Evolutionary conservation across 306 rosid species (phyloP).

Genomic region (Luffa aegyptiaca): DNA sequence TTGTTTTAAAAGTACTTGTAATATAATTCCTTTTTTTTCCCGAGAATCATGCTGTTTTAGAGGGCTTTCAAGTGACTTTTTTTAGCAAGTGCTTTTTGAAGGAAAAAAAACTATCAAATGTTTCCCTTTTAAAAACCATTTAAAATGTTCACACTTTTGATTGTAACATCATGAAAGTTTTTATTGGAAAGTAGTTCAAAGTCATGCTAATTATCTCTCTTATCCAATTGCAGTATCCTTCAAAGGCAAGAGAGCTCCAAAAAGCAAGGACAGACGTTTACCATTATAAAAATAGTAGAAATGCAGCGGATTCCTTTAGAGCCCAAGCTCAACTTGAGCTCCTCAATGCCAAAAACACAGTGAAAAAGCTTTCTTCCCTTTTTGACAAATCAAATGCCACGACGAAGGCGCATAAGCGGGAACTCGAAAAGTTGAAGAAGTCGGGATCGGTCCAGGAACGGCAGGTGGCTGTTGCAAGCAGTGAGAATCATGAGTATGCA

Average conservation of each 20-base stretch:
- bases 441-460: conserved; percentile 11
- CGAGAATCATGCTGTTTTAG: too few species aligned
- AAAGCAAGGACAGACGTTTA: conserved; percentile 42
- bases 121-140: background rate
- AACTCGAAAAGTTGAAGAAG: conserved; percentile 34
- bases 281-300: conserved; percentile 33
- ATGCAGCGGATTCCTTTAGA: conserved; percentile 37
- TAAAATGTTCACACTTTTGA: background rate
- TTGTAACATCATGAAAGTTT: background rate
- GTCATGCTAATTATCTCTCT: background rate
- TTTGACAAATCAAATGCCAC: conserved; percentile 36
- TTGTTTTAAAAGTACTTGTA: too few species aligned
- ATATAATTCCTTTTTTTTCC: too few species aligned
- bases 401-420: conserved; percentile 18
- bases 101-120: too few species aligned
- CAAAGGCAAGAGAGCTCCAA: conserved; percentile 54
- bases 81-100: too few species aligned
- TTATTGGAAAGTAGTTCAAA: background rate
- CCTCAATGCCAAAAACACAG: conserved; percentile 31
- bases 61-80: too few species aligned
- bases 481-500: conserved; percentile 29
- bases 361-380: conserved; percentile 30
- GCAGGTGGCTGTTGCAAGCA: conserved; percentile 9
- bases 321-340: conserved; percentile 54
- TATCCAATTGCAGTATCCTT: conserved; percentile 26